Evolutionary conservation across 1,284 basidiomycete species (phyloP).

Genomic region (Pisolithus thermaeus): DNA sequence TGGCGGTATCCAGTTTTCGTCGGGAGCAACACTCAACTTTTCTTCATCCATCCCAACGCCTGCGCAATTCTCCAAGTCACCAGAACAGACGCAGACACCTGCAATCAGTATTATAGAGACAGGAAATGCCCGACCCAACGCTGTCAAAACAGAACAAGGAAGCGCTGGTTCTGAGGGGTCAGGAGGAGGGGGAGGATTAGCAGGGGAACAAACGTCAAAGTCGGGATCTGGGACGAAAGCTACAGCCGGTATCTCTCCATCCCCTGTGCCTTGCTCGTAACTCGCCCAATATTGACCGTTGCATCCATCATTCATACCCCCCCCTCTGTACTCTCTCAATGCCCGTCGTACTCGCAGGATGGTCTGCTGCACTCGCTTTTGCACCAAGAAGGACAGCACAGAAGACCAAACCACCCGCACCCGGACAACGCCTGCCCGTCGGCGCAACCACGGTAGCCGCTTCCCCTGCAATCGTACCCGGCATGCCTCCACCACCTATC

Average conservation of each 20-base stretch:
- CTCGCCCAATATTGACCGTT: conserved; percentile 34
- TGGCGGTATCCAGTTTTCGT: conserved; percentile 76
- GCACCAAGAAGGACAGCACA: conserved; percentile 59
- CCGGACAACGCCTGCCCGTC: conserved; percentile 46
- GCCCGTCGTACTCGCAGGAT: conserved; percentile 42
- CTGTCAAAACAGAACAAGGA: conserved; percentile 12
- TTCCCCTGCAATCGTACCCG: conserved; percentile 16
- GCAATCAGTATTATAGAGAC: conserved; percentile 7
- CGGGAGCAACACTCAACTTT: conserved; percentile 42
- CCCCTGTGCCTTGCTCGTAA: conserved; percentile 34
- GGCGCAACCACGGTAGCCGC: conserved; percentile 39
- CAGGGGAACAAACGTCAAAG: conserved; percentile 2
- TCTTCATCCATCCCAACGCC: conserved; percentile 20
- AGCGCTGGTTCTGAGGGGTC: conserved; percentile 6
- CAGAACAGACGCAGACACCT: conserved; percentile 6
- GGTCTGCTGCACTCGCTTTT: conserved; percentile 84
- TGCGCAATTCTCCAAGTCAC: conserved; percentile 5
- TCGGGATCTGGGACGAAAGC: conserved; percentile 41
- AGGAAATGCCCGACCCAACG: conserved; percentile 6
- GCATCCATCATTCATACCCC: conserved; percentile 23
- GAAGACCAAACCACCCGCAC: conserved; percentile 47
- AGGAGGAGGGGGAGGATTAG: conserved; percentile 19
- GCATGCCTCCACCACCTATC: conserved; percentile 12
- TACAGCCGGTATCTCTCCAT: conserved; percentile 71
- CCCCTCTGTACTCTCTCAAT: conserved; percentile 11